Percentiles rank a stretch among this genome's conserved stretches.
Evolutionary conservation across 164 flowering plant species (phyloP).

Genomic region (Annona cherimola): DNA sequence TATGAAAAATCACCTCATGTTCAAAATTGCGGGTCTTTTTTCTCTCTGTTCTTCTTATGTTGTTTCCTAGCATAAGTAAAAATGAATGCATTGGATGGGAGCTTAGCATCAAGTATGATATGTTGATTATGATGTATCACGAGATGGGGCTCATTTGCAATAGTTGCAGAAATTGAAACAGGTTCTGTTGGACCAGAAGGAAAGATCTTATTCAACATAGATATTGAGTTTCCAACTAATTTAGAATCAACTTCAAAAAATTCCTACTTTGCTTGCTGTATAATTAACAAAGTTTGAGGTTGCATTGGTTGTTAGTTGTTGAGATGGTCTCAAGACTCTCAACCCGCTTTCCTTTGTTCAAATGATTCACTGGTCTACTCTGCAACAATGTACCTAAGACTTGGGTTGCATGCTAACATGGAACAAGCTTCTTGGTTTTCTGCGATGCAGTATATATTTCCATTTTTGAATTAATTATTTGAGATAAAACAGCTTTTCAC

Average conservation of each 20-base stretch:
- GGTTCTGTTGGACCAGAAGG: neutral
- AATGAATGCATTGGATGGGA: neutral
- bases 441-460: conserved; percentile 33
- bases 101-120: neutral
- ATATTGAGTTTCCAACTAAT: conserved; percentile 15
- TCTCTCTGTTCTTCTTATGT: conserved; percentile 7
- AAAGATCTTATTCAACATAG: conserved; percentile 1
- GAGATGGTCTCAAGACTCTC: neutral
- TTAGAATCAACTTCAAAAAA: neutral
- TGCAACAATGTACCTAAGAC: neutral
- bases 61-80: conserved; percentile 7
- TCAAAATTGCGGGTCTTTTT: neutral
- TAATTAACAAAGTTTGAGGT: conserved; percentile 9
- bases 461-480: conserved; percentile 41
- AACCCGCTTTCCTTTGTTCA: conserved; percentile 5
- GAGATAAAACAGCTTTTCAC: conserved; percentile 21
- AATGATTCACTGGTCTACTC: neutral
- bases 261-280: conserved; percentile 18
- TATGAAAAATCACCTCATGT: conserved; percentile 2
- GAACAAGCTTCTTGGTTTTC: conserved; percentile 13
- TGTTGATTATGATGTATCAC: neutral
- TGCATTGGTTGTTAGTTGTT: neutral
- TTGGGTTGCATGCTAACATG: neutral
- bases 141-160: neutral
- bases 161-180: neutral